Conservation (phyloP, 2,329 filamentous ascomycete species). For the Fusarium sp. region DNA sequence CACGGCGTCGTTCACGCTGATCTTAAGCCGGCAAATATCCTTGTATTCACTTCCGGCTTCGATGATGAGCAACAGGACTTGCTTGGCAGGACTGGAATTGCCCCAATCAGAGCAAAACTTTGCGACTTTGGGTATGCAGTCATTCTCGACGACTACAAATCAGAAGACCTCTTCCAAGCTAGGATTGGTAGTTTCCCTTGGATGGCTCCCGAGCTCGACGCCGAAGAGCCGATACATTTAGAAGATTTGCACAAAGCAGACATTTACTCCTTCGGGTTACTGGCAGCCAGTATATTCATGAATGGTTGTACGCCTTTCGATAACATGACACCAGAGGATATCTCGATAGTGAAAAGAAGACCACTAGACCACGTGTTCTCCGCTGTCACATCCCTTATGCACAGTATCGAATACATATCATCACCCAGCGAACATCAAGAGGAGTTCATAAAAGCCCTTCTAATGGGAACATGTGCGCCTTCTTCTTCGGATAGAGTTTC, state of each 20-base stretch:
- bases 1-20: slow-evolving; percentile 2
- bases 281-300: not conserved
- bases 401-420: not conserved
- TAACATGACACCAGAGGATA: fast-evolving
- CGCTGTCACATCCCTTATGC: not conserved
- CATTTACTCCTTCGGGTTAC: not conserved
- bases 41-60: not conserved
- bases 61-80: not conserved
- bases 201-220: slow-evolving; percentile 8
- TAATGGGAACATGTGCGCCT: not conserved
- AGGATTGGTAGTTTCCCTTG: slow-evolving; percentile 1
- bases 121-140: slow-evolving; percentile 14
- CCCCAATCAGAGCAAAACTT: not conserved
- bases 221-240: not conserved
- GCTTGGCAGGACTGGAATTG: not conserved
- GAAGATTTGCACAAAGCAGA: not conserved
- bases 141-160: not conserved
- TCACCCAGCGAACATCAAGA: not conserved
- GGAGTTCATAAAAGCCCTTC: not conserved
- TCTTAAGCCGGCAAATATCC: not conserved
- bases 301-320: not conserved
- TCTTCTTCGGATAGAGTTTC: fast-evolving
- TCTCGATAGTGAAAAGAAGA: not conserved
- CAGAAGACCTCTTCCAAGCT: not conserved
- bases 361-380: not conserved